A percentile compares a stretch with the other conserved stretches of the same genome.
Evolutionary conservation across 108 stramenopile species (phyloP).

Genomic region (Mayamaea pseudoterrestris): DNA sequence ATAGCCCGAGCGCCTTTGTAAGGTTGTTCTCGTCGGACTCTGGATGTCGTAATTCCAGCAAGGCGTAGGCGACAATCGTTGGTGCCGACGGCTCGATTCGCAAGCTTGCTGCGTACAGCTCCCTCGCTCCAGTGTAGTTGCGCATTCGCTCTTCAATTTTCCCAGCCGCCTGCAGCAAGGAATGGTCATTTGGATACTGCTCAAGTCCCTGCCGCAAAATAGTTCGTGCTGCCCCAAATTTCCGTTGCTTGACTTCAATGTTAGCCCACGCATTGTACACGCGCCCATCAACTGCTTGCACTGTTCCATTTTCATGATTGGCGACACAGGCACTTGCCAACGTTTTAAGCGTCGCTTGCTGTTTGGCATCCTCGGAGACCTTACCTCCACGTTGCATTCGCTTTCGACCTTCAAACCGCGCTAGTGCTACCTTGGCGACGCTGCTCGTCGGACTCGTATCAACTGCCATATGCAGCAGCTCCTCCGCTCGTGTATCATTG

Average conservation of each 20-base stretch:
- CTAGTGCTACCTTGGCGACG: constrained; percentile 61
- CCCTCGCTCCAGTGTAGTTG: constrained; percentile 50
- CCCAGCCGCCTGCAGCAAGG: constrained; percentile 64
- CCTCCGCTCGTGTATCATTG: constrained; percentile 32
- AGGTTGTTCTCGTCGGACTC: constrained; percentile 18
- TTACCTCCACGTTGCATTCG: constrained; percentile 3
- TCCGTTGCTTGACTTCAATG: constrained; percentile 49
- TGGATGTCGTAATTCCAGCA: constrained; percentile 63
- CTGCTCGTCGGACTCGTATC: constrained; percentile 24
- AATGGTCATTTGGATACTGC: constrained; percentile 44
- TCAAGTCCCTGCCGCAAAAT: constrained; percentile 51
- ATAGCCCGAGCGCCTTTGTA: constrained; percentile 34
- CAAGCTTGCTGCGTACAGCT: constrained; percentile 50
- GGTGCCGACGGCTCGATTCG: constrained; percentile 59
- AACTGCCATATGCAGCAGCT: constrained; percentile 36
- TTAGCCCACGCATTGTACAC: constrained; percentile 76
- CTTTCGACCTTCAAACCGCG: constrained; percentile 48
- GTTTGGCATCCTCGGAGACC: constrained; percentile 12
- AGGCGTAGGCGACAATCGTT: constrained; percentile 60
- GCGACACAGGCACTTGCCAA: constrained; percentile 16
- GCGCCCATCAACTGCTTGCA: constrained; percentile 40
- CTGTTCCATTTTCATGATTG: constrained; percentile 4
- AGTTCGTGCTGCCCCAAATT: constrained; percentile 31
- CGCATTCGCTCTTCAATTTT: constrained; percentile 70
- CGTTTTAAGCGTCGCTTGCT: too few relatives aligned